Conservation (phyloP, 768 basidiomycete genomes). For the Crucibulum laeve region DNA sequence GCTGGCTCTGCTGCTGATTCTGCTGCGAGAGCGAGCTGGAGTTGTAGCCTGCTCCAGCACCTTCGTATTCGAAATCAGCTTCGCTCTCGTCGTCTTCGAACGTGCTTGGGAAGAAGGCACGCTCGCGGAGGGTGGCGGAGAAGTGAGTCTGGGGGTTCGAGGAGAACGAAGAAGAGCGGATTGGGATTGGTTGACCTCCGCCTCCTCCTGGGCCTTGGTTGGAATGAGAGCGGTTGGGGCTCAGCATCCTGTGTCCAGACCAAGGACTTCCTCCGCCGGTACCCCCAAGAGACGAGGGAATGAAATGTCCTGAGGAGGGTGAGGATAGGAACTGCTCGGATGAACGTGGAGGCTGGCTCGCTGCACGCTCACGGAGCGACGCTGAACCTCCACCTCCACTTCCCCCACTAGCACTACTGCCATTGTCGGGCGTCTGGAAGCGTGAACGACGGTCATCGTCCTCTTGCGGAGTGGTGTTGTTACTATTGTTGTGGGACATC, state of each 20-base stretch:
- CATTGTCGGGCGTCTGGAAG: slow-evolving; percentile 41
- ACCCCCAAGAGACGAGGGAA: slow-evolving; percentile 46
- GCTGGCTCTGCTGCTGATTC: no score
- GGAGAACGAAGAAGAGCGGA: slow-evolving; percentile 68
- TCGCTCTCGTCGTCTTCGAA: slow-evolving; percentile 82
- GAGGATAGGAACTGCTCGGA: slow-evolving; percentile 48
- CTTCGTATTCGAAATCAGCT: slow-evolving; percentile 11
- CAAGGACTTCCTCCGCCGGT: slow-evolving; percentile 36
- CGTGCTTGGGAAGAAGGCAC: slow-evolving; percentile 72
- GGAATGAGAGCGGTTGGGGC: slow-evolving; percentile 26
- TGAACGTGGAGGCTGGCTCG: slow-evolving; percentile 63
- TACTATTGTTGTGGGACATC: slow-evolving; percentile 26
- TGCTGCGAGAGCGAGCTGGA: no score
- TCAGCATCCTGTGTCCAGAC: slow-evolving; percentile 42
- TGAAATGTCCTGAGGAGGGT: slow-evolving; percentile 45
- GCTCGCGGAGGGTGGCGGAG: slow-evolving; percentile 61
- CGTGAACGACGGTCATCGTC: slow-evolving; percentile 61
- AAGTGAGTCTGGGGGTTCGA: slow-evolving; percentile 51
- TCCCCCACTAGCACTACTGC: no score
- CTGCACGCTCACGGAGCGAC: slow-evolving; percentile 57
- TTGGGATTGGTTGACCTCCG: slow-evolving; percentile 52
- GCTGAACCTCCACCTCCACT: slow-evolving; percentile 34
- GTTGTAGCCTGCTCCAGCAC: no score
- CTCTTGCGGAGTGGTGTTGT: slow-evolving; percentile 30
- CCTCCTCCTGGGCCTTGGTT: neutral